Evolutionary conservation across 2,329 filamentous ascomycete species (phyloP).

Genomic region (Boeremia lycopersici): DNA sequence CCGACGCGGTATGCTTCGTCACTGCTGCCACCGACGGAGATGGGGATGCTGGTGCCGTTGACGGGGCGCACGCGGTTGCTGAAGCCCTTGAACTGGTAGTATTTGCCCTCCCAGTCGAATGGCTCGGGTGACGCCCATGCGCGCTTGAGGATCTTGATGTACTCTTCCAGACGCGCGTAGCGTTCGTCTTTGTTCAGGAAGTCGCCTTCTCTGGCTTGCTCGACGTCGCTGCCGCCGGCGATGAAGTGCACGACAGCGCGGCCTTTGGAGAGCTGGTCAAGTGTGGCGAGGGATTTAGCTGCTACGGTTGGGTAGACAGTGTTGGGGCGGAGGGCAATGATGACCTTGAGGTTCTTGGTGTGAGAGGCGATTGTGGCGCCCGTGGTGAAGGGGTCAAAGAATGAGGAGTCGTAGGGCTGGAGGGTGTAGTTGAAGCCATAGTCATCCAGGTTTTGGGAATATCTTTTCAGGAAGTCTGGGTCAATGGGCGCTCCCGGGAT

Average conservation of each 20-base stretch:
- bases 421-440: conserved; percentile 68
- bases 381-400: conserved; percentile 63
- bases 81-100: conserved; percentile 66
- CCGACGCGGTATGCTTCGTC: conserved; percentile 65
- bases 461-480: conserved; percentile 61
- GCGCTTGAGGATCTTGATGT: conserved; percentile 65
- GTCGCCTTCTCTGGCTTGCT: conserved; percentile 66
- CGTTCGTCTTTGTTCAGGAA: conserved; percentile 64
- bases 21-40: conserved; percentile 66
- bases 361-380: conserved; percentile 63
- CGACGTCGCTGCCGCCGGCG: conserved; percentile 64
- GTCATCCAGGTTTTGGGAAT: conserved; percentile 64
- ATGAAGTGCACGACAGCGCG: conserved; percentile 68
- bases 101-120: conserved; percentile 66
- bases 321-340: conserved; percentile 67
- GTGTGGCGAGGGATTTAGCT: conserved; percentile 65
- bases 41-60: conserved; percentile 58
- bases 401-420: conserved; percentile 63
- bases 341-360: conserved; percentile 65
- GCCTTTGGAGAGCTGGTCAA: conserved; percentile 64
- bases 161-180: conserved; percentile 65
- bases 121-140: conserved; percentile 63
- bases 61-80: conserved; percentile 60
- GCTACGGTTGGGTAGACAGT: conserved; percentile 67
- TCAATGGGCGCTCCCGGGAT: conserved; percentile 61